phyloP scores from a whole-genome alignment of 805 yeast genomes.

The Candida broadrunensis region DNA sequence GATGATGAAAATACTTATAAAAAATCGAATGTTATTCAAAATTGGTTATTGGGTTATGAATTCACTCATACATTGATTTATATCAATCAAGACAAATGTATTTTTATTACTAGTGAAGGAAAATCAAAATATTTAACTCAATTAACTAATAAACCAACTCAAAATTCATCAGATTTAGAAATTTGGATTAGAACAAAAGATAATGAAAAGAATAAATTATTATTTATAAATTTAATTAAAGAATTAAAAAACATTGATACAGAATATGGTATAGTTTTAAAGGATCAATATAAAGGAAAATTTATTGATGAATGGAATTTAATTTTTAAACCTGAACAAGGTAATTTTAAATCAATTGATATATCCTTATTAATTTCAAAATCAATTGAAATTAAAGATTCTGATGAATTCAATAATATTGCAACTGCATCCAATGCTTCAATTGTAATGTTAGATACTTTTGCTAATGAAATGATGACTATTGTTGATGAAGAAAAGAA shows the following conservation, averaged over 20 bases:
- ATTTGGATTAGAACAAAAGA: conserved; percentile 82
- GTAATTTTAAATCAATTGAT: conserved; percentile 40
- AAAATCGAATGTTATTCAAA: conserved; percentile 81
- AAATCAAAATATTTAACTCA: conserved; percentile 78
- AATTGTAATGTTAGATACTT: conserved; percentile 72
- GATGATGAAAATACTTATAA: conserved; percentile 89
- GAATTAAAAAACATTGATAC: conserved; percentile 42
- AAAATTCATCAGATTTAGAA: conserved; percentile 39
- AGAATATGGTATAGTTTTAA: conserved; percentile 58
- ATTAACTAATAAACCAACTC: conserved; percentile 43
- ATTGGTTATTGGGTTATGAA: conserved; percentile 92
- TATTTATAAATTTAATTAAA: conserved; percentile 57
- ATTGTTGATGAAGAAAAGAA: conserved; percentile 83
- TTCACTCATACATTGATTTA: conserved; percentile 86
- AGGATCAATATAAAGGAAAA: conserved; percentile 80
- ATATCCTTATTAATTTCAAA: conserved; percentile 48
- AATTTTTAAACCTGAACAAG: conserved; percentile 26
- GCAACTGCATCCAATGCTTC: conserved; percentile 75
- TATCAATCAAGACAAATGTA: conserved; percentile 55
- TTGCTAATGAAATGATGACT: conserved; percentile 84
- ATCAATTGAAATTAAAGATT: conserved; percentile 72
- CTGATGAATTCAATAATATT: conserved; percentile 64
- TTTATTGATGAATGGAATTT: conserved; percentile 79
- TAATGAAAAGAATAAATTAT: conserved; percentile 63
- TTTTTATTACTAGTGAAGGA: conserved; percentile 75